These are phyloP conservation scores for Galeopsis tetrahit DNA, from an alignment of 257 asterid species.

Conservation along the genomic window DNA sequence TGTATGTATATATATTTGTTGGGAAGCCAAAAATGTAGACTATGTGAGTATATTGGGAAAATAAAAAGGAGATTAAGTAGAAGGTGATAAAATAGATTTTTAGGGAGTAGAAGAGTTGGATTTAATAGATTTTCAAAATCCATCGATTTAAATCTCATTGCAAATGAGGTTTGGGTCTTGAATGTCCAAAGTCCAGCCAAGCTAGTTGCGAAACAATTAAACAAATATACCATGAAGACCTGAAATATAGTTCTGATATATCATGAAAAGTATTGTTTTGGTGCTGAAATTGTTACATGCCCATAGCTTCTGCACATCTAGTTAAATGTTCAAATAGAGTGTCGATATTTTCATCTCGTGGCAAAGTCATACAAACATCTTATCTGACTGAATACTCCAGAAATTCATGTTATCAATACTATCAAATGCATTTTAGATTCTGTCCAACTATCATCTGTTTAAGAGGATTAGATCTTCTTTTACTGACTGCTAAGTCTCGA, in stretches of 20 bases:
- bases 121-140: too few species aligned
- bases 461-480: not conserved
- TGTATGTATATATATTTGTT: too few species aligned
- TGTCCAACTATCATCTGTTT: not conserved
- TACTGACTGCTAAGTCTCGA: not conserved
- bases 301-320: not conserved
- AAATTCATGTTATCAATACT: not conserved
- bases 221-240: not conserved
- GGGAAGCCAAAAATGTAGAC: too few species aligned
- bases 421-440: not conserved
- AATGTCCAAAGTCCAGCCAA: too few species aligned
- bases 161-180: too few species aligned
- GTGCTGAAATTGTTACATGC: not conserved
- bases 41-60: too few species aligned
- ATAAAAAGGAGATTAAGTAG: too few species aligned
- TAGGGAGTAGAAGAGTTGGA: too few species aligned
- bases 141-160: too few species aligned
- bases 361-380: not conserved
- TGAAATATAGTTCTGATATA: not conserved
- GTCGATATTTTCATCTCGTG: not conserved
- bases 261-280: constrained; percentile 1
- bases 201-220: too few species aligned
- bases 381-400: not conserved
- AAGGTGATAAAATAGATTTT: too few species aligned
- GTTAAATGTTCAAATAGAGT: constrained; percentile 10